Evolutionary conservation across 805 yeast species (phyloP).

Genomic region (Saccharomycopsis sp.): DNA sequence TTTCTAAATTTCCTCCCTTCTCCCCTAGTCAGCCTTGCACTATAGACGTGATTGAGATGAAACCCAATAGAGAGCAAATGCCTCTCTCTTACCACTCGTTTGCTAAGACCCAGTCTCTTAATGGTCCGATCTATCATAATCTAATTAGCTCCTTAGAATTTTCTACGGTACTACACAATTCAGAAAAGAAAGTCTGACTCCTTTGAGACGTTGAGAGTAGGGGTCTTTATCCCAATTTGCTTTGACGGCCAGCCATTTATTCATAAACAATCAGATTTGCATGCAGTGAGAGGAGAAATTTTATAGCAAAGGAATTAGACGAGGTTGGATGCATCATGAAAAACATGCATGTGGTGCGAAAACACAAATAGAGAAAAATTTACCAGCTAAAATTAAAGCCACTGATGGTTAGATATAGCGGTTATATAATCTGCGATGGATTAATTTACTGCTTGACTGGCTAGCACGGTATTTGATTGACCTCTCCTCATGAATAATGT

Average conservation of each 20-base stretch:
- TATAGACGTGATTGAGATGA: background rate
- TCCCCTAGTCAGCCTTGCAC: no score
- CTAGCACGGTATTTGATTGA: background rate
- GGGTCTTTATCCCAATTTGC: background rate
- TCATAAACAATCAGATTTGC: background rate
- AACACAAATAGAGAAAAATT: background rate
- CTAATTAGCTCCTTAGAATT: background rate
- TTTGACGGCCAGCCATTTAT: slow-evolving; percentile 1
- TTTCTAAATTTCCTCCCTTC: background rate
- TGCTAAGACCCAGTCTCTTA: background rate
- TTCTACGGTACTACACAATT: background rate
- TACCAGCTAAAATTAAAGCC: background rate
- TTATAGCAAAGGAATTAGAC: background rate
- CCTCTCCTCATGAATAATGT: background rate
- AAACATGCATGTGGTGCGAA: background rate
- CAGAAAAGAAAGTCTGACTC: background rate
- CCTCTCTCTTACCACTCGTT: background rate
- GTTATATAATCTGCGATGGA: background rate
- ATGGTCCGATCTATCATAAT: no score
- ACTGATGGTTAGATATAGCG: no score
- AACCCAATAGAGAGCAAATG: background rate
- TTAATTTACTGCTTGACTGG: background rate
- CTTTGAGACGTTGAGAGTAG: background rate
- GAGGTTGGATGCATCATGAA: background rate
- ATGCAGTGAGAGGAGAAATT: background rate